Base-by-base conservation (phyloP, 352 stramenopile species). In the Globisporangium spiculum region DNA sequence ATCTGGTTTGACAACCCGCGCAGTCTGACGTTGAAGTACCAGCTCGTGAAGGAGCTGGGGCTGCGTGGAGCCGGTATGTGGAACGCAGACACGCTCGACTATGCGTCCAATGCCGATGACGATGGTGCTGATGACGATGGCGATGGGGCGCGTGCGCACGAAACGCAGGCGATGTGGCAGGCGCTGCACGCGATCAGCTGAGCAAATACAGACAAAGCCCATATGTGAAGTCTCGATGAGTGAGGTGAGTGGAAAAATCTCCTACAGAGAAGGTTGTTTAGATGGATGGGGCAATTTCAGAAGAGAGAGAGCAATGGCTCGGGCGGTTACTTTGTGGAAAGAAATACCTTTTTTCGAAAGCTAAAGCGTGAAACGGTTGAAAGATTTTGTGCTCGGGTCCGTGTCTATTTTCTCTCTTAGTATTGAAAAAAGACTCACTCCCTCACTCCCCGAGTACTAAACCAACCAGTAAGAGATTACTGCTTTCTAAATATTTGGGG, bases 1-100 rank as follows among this genome's bases (percentile, higher is more conserved):
- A 77, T 92, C 60, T 95, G 85, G 85, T 95, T 83, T 58, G 88
- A 95, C 71, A 81, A 92, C 68, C 74, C 75, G 27, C 60, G 67
- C 60, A 93, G 85, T 53, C 74, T 95, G 12, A 34, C 16, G 22
- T 59, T 68, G 55, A 95, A 95, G 73, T 88, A 86, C 64, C 55
- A 63, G 3, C 71, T 95, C 46, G 84, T 86, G 18, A 67, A 63
- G 2, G 63, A 80, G 22, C 66, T 89, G 4, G 74, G 70, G 1
- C 75, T 95, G 24, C 78, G 81, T 8, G 88, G 88, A 18, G 77
- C 84, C 9, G 88, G 85, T 66, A 93, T 95, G 88, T 95, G 88
- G 88, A 88, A 95, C 66, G 83, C 81, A 41, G 86, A 94, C 66
- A 77, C 83, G 34, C 71, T 93, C n/a, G 80, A 90, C 71, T 93